Conservation (phyloP, 768 basidiomycete species). For the Leccinum barrowsii region DNA sequence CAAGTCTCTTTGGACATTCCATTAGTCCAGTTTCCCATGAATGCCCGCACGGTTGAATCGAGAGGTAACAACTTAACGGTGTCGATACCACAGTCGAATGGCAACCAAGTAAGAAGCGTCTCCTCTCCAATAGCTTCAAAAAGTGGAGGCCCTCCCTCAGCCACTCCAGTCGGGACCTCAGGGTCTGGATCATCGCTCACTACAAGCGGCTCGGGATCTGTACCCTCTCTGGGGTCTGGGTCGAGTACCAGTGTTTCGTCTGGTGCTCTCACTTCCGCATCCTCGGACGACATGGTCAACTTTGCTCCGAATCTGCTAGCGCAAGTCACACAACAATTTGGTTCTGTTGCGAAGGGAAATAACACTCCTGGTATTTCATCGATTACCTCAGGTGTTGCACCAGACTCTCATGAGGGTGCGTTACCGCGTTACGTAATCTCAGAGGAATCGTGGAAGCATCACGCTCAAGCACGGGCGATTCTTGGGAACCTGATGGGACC, state of each 20-base stretch:
- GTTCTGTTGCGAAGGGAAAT: constrained; percentile 31
- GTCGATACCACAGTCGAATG: constrained; percentile 45
- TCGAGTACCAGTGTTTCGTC: constrained; percentile 46
- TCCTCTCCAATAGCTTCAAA: constrained; percentile 60
- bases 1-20: constrained; percentile 44
- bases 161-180: constrained; percentile 37
- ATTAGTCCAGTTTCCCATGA: constrained; percentile 42
- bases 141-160: constrained; percentile 21
- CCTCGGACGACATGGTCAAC: constrained; percentile 54
- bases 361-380: constrained; percentile 26
- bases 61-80: constrained; percentile 42
- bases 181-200: constrained; percentile 47
- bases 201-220: constrained; percentile 45
- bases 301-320: constrained; percentile 42
- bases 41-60: constrained; percentile 25
- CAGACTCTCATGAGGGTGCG: constrained; percentile 41
- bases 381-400: constrained; percentile 34
- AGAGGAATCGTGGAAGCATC: constrained; percentile 83
- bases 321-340: constrained; percentile 49
- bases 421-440: constrained; percentile 55
- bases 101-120: constrained; percentile 56
- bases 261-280: constrained; percentile 44
- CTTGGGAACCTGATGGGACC: constrained; percentile 81
- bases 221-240: constrained; percentile 48
- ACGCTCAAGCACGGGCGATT: constrained; percentile 79